Base-by-base conservation (phyloP, 139 green algal species). In the Chlorella sp. region DNA sequence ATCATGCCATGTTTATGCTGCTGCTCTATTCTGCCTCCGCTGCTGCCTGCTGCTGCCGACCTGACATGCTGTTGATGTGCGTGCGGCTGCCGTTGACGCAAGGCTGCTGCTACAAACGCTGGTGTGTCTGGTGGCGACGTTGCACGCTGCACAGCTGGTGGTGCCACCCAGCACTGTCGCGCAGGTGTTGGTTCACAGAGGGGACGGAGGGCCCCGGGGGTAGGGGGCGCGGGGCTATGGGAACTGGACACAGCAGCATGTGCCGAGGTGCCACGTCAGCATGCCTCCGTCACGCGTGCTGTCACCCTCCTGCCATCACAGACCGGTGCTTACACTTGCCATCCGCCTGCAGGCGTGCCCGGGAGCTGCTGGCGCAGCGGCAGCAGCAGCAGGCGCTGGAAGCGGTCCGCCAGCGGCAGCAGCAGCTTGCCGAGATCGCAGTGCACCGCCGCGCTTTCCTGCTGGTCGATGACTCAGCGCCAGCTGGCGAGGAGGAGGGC, bases 301-400 rank as follows among this genome's bases (percentile, higher is more conserved):
- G 21, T 19, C 66, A 81, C 2, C 24, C 30, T 11, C 83, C 21
- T 34, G 3, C 73, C 7, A 40, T 32, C n/a, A 24, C 2, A 21
- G 2, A 5, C 3, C 21, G 3, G 15, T 3, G 21, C n/a, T 36
- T 39, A 15, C n/a, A 40, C 48, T 39, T 16, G 21, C 7, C 64
- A 14, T 28, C 24, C 7, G 0, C 57, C 36, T 69, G 37, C 86
- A 90, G 86, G 77, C 86, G 86, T 19, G 87, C 87, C 0, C 60
- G 87, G 0, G 87, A 90, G 87, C 87, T 90, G 39, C 78, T 90
- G 61, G 61, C 79, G 30, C 78, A 90, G 87, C 78, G 64, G 79
- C 87, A 90, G 87, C 87, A 90, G 87, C 61, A 81, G 78, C 42
- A 69, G 78, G 87, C 87, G 39, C 28, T 86, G 37, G 78, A 86